Percentiles rank a stretch among this genome's conserved stretches.
Conservation (phyloP, 768 basidiomycete genomes). For the Exsudoporus frostii region DNA sequence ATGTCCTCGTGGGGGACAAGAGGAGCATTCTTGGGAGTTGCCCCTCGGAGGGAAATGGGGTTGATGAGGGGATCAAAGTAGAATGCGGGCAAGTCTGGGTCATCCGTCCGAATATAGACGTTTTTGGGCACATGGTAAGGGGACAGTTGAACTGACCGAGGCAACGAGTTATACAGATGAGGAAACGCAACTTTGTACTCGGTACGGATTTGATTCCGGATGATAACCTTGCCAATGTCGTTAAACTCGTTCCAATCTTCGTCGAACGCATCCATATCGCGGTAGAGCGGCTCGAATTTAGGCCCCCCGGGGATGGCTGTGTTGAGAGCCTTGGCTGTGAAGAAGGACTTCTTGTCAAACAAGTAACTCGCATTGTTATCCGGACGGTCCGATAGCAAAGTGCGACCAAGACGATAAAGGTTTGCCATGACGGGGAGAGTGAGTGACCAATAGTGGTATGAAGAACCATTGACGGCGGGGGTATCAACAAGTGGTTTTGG, state of each 20-base stretch:
- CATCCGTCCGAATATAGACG: conserved; percentile 98
- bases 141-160: conserved; percentile 89
- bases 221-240: conserved; percentile 99
- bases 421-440: conserved; percentile 96
- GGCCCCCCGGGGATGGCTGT: conserved; percentile 98
- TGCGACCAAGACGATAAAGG: conserved; percentile 91
- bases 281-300: conserved; percentile 95
- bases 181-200: conserved; percentile 99
- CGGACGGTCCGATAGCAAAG: conserved; percentile 87
- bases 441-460: conserved; percentile 91
- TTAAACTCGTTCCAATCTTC: conserved; percentile 99
- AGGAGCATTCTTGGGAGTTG: conserved; percentile 77
- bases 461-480: conserved; percentile 85
- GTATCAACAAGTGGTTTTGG: conserved; percentile 91
- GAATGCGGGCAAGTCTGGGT: conserved; percentile 98
- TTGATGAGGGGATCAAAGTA: conserved; percentile 99
- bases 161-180: conserved; percentile 96
- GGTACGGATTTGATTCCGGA: conserved; percentile 96
- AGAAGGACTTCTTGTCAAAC: conserved; percentile 97
- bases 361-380: conserved; percentile 90
- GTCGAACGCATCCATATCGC: conserved; percentile 96
- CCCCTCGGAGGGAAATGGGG: conserved; percentile 89
- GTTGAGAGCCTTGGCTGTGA: conserved; percentile 96
- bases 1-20: conserved; percentile 85
- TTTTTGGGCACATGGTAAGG: conserved; percentile 94